phyloP scores from a whole-genome alignment of 192 early-diverging fungal genomes.

The Mortierella alpina region DNA sequence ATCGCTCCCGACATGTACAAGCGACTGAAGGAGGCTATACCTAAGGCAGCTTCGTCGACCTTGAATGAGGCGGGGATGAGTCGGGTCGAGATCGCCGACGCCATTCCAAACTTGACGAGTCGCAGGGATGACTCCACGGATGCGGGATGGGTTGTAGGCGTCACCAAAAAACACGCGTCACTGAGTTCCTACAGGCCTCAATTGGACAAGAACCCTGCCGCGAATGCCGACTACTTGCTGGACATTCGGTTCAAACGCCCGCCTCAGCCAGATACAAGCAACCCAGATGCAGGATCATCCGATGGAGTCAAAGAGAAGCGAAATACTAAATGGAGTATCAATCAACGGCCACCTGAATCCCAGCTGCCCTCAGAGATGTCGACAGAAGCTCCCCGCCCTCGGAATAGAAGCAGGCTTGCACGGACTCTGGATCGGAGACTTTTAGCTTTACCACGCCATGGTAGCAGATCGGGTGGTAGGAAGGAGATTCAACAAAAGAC shows the following conservation, averaged over 20 bases:
- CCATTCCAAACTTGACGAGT: not conserved
- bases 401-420: no score
- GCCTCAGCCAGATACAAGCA: not conserved
- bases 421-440: no score
- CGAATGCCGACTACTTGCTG: conserved; percentile 17
- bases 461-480: no score
- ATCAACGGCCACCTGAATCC: no score
- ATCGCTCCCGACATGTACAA: not conserved
- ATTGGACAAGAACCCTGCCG: conserved; percentile 22
- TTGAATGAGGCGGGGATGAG: not conserved
- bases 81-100: not conserved
- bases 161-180: not conserved
- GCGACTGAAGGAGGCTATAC: not conserved
- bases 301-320: no score
- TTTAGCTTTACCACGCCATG: no score
- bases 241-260: no score
- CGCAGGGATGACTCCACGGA: conserved; percentile 1
- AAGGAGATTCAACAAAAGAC: no score
- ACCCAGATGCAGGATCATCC: not conserved
- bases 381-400: no score
- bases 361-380: no score
- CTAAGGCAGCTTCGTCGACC: not conserved
- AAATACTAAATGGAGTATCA: no score
- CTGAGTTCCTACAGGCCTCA: not conserved
- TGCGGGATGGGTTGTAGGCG: not conserved